Base-by-base conservation (phyloP, 2,329 filamentous ascomycete species). In the Claviceps spartinae region DNA sequence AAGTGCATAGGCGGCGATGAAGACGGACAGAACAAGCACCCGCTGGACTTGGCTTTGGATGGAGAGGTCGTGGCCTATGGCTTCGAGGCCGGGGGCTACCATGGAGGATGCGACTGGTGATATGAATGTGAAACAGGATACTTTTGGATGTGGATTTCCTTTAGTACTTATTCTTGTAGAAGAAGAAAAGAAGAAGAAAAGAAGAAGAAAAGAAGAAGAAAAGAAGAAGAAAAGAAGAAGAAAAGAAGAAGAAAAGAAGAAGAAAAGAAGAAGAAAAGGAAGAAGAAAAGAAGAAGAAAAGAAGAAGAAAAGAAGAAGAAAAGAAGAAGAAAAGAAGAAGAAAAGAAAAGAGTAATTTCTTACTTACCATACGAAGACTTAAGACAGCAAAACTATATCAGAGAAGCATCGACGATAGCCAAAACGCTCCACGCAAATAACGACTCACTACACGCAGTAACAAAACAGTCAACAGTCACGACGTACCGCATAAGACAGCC, bases 121-220 rank as follows among this genome's bases (percentile, higher is more conserved):
- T 54, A 83, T 77, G 56, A 83, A 73, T 2, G 78, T 81, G 61
- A 81, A 81, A 48, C 34, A 82, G 68, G 51, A 79, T 69, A 64
- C 60, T 60, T 34, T 34, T 11, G 30, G 9, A 11, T 11, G 9
- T 34, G 9, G 30, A 11, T 11, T 34, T 4, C 30, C 11, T 34
- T 34, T 34, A 34, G 30, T 34, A 34, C 30, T 34, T 7, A 30
- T 26, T 26, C 24, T 26, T 26, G 2, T 30, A 24, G 7, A 22
- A 22, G 22, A 3, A 9, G 26, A 30, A 30, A 30, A 30, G 26
- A 9, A 30, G 26, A 9, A 30, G 8, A 30, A 9, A 30, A 30
- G 24, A 7, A 26, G 24, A 7, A 26, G 24, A 7, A 26, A 26
- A 26, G 24, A 7, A 26, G 24, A 7, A 26, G 7, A 7, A 26